These are phyloP conservation scores for Alternaria postmessia DNA, from an alignment of 2,329 filamentous ascomycete species.

Conservation along the genomic window DNA sequence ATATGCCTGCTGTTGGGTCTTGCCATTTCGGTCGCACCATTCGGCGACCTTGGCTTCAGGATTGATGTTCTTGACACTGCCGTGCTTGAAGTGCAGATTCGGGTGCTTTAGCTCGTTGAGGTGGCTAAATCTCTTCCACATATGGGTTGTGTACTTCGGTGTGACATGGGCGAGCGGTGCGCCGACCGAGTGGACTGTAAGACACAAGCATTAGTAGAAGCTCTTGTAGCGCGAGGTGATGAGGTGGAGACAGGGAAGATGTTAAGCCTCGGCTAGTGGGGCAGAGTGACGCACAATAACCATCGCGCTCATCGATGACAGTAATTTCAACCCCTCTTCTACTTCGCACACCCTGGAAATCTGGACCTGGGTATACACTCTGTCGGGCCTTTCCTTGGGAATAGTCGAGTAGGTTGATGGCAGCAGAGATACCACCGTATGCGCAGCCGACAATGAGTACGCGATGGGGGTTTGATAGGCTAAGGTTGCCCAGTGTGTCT, in stretches of 20 bases:
- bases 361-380: slow-evolving; percentile 50
- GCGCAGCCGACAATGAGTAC: slow-evolving; percentile 75
- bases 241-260: slow-evolving; percentile 14
- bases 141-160: slow-evolving; percentile 68
- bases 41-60: slow-evolving; percentile 66
- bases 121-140: slow-evolving; percentile 74
- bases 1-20: slow-evolving; percentile 61
- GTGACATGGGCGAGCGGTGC: slow-evolving; percentile 75
- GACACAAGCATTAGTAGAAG: slow-evolving; percentile 27
- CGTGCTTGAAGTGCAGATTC: slow-evolving; percentile 71
- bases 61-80: slow-evolving; percentile 69
- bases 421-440: slow-evolving; percentile 74
- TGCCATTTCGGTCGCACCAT: slow-evolving; percentile 59
- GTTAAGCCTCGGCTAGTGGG: slow-evolving; percentile 27
- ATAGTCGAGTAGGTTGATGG: slow-evolving; percentile 73
- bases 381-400: slow-evolving; percentile 64
- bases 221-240: slow-evolving; percentile 14
- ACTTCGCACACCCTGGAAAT: slow-evolving; percentile 47
- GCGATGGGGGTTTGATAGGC: slow-evolving; percentile 43
- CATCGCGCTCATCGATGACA: slow-evolving; percentile 80
- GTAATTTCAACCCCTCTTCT: slow-evolving; percentile 72
- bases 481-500: slow-evolving; percentile 36
- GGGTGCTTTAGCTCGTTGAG: slow-evolving; percentile 71
- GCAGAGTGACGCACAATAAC: slow-evolving; percentile 69
- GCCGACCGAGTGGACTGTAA: slow-evolving; percentile 76